A percentile compares a stretch with the other conserved stretches of the same genome.
Conservation (phyloP, 768 basidiomycete species). For the Cytidiella melzeri region DNA sequence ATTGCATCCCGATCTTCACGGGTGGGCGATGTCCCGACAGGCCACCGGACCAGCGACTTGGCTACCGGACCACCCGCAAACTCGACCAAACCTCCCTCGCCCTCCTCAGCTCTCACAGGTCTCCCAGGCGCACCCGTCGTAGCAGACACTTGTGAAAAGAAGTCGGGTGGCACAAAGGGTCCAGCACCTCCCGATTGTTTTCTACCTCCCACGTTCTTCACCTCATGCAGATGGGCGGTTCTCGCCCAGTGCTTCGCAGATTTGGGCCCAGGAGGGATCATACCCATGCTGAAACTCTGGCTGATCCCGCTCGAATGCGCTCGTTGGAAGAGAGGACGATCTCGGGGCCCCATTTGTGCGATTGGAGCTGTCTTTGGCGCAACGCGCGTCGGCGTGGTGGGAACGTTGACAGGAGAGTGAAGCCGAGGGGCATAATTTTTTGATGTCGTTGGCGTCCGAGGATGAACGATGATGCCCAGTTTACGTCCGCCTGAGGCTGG, state of each 20-base stretch:
- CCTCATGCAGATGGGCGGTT: slow-evolving; percentile 65
- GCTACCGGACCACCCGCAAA: too few species aligned
- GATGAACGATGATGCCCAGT: slow-evolving; percentile 5
- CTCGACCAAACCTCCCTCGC: too few species aligned
- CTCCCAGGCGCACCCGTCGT: neutral
- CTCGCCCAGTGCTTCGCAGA: slow-evolving; percentile 54
- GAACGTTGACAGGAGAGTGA: slow-evolving; percentile 8
- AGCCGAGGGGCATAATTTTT: slow-evolving; percentile 15
- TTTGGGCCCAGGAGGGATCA: slow-evolving; percentile 33
- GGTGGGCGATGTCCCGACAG: too few species aligned
- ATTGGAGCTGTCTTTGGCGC: slow-evolving; percentile 18
- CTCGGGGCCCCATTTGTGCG: slow-evolving; percentile 23
- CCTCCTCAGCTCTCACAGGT: neutral
- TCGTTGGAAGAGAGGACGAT: slow-evolving; percentile 35
- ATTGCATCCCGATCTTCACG: too few species aligned
- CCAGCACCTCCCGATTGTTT: too few species aligned
- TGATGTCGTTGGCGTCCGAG: slow-evolving; percentile 19
- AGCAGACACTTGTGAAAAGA: too few species aligned
- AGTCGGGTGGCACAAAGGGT: too few species aligned
- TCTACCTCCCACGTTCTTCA: slow-evolving; percentile 22
- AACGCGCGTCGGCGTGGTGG: slow-evolving; percentile 18
- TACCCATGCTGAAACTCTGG: slow-evolving; percentile 21
- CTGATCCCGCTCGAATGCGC: slow-evolving; percentile 32
- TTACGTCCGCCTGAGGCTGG: slow-evolving; percentile 1
- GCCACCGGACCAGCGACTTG: too few species aligned